Evolutionary conservation across 2,329 filamentous ascomycete genomes (phyloP).

Genomic region (Teratosphaeriaceae sp.): DNA sequence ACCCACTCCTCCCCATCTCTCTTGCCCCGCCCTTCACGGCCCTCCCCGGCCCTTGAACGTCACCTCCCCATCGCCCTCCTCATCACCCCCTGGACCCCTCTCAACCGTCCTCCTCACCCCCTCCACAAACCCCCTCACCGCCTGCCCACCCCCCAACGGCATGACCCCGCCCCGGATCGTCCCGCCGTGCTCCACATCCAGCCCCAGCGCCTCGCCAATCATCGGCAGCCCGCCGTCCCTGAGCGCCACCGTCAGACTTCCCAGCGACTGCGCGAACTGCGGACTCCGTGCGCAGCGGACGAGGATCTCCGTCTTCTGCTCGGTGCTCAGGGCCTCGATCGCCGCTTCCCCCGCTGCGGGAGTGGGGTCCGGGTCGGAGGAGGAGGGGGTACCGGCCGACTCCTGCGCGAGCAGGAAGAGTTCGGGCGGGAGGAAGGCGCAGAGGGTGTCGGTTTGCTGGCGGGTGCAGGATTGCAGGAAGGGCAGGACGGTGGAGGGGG

Average conservation of each 20-base stretch:
- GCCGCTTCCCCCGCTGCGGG: constrained; percentile 62
- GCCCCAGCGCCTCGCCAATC: constrained; percentile 75
- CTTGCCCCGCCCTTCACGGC: too few species aligned
- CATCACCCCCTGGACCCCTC: too few species aligned
- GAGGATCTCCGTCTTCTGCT: constrained; percentile 74
- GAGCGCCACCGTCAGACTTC: constrained; percentile 78
- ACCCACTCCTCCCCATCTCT: too few species aligned
- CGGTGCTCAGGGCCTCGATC: constrained; percentile 62
- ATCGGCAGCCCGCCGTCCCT: constrained; percentile 85
- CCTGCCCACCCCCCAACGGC: constrained; percentile 80
- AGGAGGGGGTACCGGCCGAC: constrained; percentile 47
- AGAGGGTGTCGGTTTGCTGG: constrained; percentile 63
- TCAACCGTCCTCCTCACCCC: constrained; percentile 77
- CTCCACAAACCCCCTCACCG: constrained; percentile 84
- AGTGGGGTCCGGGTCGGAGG: constrained; percentile 57
- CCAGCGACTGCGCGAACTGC: constrained; percentile 81
- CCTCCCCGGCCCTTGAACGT: too few species aligned
- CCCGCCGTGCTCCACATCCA: constrained; percentile 79
- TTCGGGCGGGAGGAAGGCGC: constrained; percentile 70
- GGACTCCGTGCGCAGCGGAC: constrained; percentile 79
- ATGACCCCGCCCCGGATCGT: constrained; percentile 70
- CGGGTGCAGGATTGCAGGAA: constrained; percentile 62
- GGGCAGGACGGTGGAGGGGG: constrained; percentile 69
- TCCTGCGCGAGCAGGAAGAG: constrained; percentile 72
- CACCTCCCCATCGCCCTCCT: too few species aligned